Evolutionary conservation across 139 green algal species (phyloP), one percentile per base, ranked within the genome.

Genomic region (Chloropicon primus): DNA sequence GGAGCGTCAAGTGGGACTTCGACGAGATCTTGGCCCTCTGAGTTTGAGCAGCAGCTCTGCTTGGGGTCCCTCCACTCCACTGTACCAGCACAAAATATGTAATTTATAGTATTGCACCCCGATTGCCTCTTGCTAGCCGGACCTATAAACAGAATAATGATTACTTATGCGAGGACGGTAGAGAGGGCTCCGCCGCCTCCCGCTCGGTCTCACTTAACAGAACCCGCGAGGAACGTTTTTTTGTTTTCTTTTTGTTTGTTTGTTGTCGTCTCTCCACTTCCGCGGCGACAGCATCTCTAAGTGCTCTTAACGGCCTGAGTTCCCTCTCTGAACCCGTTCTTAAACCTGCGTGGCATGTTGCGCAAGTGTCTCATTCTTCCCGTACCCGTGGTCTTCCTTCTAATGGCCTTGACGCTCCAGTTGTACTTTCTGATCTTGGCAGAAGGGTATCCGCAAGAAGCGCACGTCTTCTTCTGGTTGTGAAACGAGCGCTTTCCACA

Each of bases 371-470:
- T 81, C 93, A 98, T 98, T 75, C 96, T 88, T 27, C 94, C 96
- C 22, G 90, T 96, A 80, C 96, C 96, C 72, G 95, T 99, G 74
- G 96, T 99, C 89, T 96, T 97, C n/a, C 96, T 86, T 54, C 94
- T 77, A 72, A 97, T 98, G 24, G 93, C 94, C 93, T 99, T 99
- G 76, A 91, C 84, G 82, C 88, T 90, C 95, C 95, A 99, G 92
- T 94, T 82, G 97, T 93, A 99, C 53, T 92, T 96, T 72, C 95
- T 88, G 77, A 96, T 97, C 29, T 88, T 87, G 10, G 93, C 88
- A 76, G 92, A 88, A 26, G 96, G 96, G 89, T 98, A 99, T 72
- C 91, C 94, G 86, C 94, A 98, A 24, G 87, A 85, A 26, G 85
- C 79, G 87, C 94, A 98, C 27, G 86, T 94, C 76, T 71, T 85